Conservation (phyloP, 306 rosid species). For the Lotus japonicus region DNA sequence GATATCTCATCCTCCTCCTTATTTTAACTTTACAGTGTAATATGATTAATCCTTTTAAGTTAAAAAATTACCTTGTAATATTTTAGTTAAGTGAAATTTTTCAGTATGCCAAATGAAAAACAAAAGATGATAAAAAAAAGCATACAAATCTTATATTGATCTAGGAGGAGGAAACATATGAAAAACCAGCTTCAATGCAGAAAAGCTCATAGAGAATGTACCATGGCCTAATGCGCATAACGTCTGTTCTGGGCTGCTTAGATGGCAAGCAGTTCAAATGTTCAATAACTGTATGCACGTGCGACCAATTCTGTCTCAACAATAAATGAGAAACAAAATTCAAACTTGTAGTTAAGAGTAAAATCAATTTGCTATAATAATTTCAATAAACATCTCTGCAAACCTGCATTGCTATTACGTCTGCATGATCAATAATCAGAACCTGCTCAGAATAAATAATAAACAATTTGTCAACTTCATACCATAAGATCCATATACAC, state of each 20-base stretch:
- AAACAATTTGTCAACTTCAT: conserved; percentile 10
- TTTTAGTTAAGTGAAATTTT: neutral
- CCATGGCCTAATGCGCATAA: conserved; percentile 89
- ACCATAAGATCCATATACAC: neutral
- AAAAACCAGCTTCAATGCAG: neutral
- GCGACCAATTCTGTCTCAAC: conserved; percentile 67
- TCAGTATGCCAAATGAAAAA: neutral
- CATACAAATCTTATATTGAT: neutral
- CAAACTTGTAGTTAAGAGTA: neutral
- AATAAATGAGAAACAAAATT: conserved; percentile 3
- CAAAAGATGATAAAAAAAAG: conserved; percentile 2
- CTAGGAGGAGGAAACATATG: neutral
- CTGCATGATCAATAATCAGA: conserved; percentile 85
- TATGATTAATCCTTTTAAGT: neutral
- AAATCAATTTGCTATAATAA: conserved; percentile 13
- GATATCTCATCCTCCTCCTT: conserved; percentile 9
- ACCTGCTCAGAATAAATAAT: conserved; percentile 49
- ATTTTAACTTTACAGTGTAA: neutral
- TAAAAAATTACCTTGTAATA: neutral
- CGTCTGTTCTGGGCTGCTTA: conserved; percentile 67
- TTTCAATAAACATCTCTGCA: conserved; percentile 16
- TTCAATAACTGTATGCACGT: conserved; percentile 62
- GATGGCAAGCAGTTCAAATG: conserved; percentile 69
- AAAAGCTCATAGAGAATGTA: conserved; percentile 27
- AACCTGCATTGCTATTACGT: conserved; percentile 94